These are phyloP conservation scores for Colletotrichum camelliae DNA, from an alignment of 2,329 filamentous ascomycete species.

Conservation along the genomic window DNA sequence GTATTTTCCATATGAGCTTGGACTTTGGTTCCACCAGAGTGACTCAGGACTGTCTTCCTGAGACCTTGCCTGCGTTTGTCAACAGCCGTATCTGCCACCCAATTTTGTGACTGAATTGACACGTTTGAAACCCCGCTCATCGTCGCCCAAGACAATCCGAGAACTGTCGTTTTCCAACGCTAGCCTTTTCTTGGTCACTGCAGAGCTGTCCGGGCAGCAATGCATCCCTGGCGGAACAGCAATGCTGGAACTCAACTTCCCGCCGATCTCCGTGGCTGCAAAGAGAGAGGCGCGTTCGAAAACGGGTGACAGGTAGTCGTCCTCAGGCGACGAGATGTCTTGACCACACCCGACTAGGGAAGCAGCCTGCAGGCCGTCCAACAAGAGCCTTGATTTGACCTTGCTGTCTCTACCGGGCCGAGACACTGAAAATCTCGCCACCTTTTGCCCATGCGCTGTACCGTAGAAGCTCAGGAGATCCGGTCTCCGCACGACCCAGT, in stretches of 20 bases:
- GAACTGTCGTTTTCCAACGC: not conserved
- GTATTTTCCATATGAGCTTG: not conserved
- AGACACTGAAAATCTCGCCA: not conserved
- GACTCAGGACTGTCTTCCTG: not conserved
- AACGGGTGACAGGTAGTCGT: too few species aligned
- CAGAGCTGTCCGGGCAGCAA: not conserved
- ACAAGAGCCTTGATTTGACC: not conserved
- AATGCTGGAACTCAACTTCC: not conserved
- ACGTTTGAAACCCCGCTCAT: not conserved
- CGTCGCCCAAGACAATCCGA: not conserved
- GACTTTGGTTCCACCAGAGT: not conserved
- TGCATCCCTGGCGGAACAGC: not conserved
- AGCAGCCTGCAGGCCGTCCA: too few species aligned
- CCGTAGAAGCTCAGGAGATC: too few species aligned
- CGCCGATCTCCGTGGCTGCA: not conserved
- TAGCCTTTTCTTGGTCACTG: not conserved
- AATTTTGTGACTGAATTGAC: not conserved
- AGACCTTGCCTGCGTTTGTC: not conserved
- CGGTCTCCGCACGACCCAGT: too few species aligned
- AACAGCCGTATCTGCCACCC: not conserved
- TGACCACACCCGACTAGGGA: too few species aligned
- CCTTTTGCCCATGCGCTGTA: too few species aligned
- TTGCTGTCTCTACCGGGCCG: not conserved
- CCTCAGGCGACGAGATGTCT: too few species aligned
- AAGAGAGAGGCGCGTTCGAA: not conserved